Conservation (phyloP, 805 yeast species). For the Spencermartinsiella europaea region DNA sequence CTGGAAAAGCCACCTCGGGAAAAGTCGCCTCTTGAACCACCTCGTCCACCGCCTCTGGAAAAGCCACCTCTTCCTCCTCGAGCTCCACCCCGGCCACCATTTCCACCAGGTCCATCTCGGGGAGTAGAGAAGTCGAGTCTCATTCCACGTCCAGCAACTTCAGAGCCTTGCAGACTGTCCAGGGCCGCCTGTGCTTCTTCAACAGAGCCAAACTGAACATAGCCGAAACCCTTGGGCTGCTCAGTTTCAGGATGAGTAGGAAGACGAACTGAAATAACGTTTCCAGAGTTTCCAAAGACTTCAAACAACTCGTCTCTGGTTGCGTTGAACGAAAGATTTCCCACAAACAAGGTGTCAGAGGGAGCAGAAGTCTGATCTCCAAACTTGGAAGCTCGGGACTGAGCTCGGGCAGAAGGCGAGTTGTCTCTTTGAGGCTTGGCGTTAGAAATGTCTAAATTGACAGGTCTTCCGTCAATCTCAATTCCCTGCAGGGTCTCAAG, state of each 20-base stretch:
- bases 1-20: constrained; percentile 25
- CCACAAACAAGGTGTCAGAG: constrained; percentile 92
- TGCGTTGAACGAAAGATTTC: constrained; percentile 90
- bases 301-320: constrained; percentile 73
- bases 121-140: constrained; percentile 95
- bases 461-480: constrained; percentile 95
- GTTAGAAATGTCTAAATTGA: constrained; percentile 88
- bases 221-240: constrained; percentile 98
- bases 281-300: constrained; percentile 72
- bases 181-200: constrained; percentile 90
- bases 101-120: constrained; percentile 35
- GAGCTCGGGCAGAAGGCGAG: constrained; percentile 45
- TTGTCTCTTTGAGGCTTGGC: constrained; percentile 58
- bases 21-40: constrained; percentile 25
- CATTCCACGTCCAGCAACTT: constrained; percentile 86
- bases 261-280: constrained; percentile 81
- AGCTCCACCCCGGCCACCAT: constrained; percentile 36
- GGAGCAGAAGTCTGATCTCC: constrained; percentile 92
- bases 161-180: constrained; percentile 81
- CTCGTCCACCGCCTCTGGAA: constrained; percentile 34
- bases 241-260: constrained; percentile 99
- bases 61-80: constrained; percentile 32
- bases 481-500: constrained; percentile 78
- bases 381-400: constrained; percentile 78
- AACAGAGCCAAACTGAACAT: constrained; percentile 80